Evolutionary conservation across 495 filamentous ascomycete species (phyloP).

Genomic region (Aspergillus ellipticus): DNA sequence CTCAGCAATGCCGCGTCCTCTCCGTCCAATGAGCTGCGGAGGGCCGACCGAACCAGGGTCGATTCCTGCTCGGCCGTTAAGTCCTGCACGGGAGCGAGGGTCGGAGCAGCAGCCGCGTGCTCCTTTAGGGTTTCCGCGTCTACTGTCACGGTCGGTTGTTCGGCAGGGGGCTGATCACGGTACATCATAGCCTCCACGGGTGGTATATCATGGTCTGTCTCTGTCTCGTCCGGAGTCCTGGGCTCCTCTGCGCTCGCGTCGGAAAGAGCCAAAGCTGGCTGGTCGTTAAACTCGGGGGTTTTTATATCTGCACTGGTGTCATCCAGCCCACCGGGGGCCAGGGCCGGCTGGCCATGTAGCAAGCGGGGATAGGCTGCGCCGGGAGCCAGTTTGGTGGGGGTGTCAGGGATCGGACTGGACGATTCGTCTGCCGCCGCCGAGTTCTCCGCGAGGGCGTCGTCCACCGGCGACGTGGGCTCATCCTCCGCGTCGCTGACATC

Average conservation of each 20-base stretch:
- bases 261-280: not conserved
- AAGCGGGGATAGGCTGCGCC: conserved; percentile 18
- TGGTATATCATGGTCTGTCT: not conserved
- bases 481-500: conserved; percentile 9
- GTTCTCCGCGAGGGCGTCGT: conserved; percentile 9
- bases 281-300: conserved; percentile 2
- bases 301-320: conserved; percentile 18
- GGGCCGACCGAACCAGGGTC: conserved; percentile 38
- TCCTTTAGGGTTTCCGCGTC: conserved; percentile 5
- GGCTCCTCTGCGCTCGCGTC: not conserved
- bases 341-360: conserved; percentile 19
- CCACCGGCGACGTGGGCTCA: conserved; percentile 21
- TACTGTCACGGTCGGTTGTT: conserved; percentile 5
- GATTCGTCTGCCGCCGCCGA: conserved; percentile 15
- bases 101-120: not conserved
- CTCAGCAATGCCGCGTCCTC: conserved; percentile 59
- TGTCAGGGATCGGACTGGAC: conserved; percentile 8
- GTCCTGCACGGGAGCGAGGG: conserved; percentile 17
- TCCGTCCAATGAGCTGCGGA: conserved; percentile 44
- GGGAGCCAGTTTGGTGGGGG: conserved; percentile 8
- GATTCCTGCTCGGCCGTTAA: conserved; percentile 34
- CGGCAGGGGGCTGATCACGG: conserved; percentile 8
- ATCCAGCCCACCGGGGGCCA: conserved; percentile 5
- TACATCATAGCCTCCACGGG: conserved; percentile 11
- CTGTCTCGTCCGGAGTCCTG: conserved; percentile 8